Base-by-base conservation (phyloP, 129 eudicot genomes). In the Pittosporum tobira region DNA sequence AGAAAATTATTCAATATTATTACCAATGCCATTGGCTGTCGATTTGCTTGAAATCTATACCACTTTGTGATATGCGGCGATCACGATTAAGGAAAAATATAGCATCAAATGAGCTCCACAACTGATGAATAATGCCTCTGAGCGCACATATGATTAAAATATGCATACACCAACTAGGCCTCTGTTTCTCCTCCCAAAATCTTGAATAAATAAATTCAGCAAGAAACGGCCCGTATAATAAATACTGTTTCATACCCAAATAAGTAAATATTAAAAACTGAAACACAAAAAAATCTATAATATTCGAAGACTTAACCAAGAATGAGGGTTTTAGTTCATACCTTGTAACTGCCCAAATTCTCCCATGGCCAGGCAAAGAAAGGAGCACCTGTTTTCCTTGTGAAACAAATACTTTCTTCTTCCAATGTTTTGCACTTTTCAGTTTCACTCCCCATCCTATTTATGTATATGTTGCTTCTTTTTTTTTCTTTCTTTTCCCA, bases 11-110 rank as follows among this genome's bases (percentile, higher is more conserved):
- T 7, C 26, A 0, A 56, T 18, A 31, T 31, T 18, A 31, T 31
- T 82, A 87, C 96, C 96, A 87, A 66, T 87, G 79, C 94, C 96
- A 87, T 60, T 87, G 88, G n/a, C 68, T 65, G 59, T 87, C 93
- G n/a, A 87, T 87, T 59, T 87, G 94, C 51, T 68, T 70, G 63
- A 69, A 87, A 45, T 80, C 88, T 7, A 77, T 7, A 51, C 88
- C 88, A 19, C 47, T 52, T 42, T 73, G 73, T 58, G 83, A 67
- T 27, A 83, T 40, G 47, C 93, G 72, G 43, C 69, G 73, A 51
- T 70, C 60, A 44, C 88, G 85, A 46, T 75, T 77, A 53, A 77
- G 68, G 34, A 66, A 87, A 47, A 80, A 71, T 79, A 75, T 75
- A 48, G 61, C 55, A 66, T 66, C 62, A 30, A 25, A 67, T 10